Evolutionary conservation across 129 eudicot genomes (phyloP).

Genomic region (Heracleum sosnowskyi): DNA sequence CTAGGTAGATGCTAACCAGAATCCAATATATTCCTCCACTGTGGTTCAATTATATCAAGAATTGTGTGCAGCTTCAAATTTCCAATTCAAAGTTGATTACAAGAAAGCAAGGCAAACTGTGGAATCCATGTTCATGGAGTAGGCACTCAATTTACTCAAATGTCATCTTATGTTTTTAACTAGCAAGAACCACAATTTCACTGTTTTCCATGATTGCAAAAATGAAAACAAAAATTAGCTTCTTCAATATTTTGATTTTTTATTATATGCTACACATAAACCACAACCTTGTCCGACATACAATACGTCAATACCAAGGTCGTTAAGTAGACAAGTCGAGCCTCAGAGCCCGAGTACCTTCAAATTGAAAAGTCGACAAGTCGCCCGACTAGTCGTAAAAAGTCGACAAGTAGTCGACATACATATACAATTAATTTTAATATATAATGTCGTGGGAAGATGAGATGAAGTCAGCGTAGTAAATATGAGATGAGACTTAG

Average conservation of each 20-base stretch:
- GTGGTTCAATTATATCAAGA: background rate
- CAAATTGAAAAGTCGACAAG: too few relatives aligned
- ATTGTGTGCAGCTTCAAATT: background rate
- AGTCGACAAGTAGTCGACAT: too few relatives aligned
- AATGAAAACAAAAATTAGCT: background rate
- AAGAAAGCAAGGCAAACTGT: background rate
- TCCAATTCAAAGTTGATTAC: background rate
- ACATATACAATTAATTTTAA: too few relatives aligned
- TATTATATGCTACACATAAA: background rate
- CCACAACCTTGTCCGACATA: background rate
- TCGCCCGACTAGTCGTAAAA: too few relatives aligned
- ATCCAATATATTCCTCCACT: background rate
- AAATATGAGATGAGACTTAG: too few relatives aligned
- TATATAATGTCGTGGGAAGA: too few relatives aligned
- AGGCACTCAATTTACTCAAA: background rate
- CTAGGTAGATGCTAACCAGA: background rate
- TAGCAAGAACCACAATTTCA: background rate
- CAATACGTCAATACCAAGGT: background rate
- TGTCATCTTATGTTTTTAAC: background rate
- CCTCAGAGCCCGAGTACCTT: too few relatives aligned
- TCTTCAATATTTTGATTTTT: background rate
- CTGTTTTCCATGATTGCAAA: background rate
- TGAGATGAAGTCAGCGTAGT: too few relatives aligned
- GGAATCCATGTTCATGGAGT: background rate
- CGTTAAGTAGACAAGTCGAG: too few relatives aligned